Evolutionary conservation across 176 grass and related monocot species (phyloP).

Genomic region (Thinopyrum elongatum): DNA sequence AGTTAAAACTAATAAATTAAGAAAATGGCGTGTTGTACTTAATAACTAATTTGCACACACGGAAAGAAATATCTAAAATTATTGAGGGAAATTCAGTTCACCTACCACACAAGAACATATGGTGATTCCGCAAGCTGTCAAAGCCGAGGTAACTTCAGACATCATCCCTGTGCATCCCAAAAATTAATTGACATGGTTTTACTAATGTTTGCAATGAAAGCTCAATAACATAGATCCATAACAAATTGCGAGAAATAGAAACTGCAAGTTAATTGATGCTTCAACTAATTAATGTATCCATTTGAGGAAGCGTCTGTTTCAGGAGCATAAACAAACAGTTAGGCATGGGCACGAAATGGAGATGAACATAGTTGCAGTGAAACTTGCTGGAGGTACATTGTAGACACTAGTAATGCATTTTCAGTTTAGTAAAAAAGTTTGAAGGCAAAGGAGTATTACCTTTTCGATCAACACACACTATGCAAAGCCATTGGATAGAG

Average conservation of each 20-base stretch:
- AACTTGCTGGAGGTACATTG: background rate
- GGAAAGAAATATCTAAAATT: background rate
- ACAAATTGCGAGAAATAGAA: background rate
- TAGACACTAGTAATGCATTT: background rate
- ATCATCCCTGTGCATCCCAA: slow-evolving; percentile 70
- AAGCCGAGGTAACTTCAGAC: slow-evolving; percentile 79
- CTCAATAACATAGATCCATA: background rate
- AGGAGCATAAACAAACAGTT: slow-evolving; percentile 1
- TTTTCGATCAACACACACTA: slow-evolving; percentile 80
- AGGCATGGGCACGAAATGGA: slow-evolving; percentile 13
- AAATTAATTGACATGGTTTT: slow-evolving; percentile 28
- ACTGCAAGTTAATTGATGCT: background rate
- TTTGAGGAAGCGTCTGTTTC: background rate
- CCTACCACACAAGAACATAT: slow-evolving; percentile 90
- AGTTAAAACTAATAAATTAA: slow-evolving; percentile 5
- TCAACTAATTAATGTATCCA: background rate
- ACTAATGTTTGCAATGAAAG: background rate
- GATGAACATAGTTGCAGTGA: slow-evolving; percentile 1
- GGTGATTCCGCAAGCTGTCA: slow-evolving; percentile 79
- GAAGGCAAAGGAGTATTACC: slow-evolving; percentile 42
- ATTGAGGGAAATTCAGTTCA: slow-evolving; percentile 18
- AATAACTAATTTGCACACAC: background rate
- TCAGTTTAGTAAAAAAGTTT: slow-evolving; percentile 11
- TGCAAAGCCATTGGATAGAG: slow-evolving; percentile 84
- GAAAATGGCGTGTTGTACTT: background rate